Percentiles rank a stretch among this genome's conserved stretches.
These are phyloP conservation scores for Xylaria scruposa DNA, from an alignment of 495 filamentous ascomycete species.

Conservation along the genomic window DNA sequence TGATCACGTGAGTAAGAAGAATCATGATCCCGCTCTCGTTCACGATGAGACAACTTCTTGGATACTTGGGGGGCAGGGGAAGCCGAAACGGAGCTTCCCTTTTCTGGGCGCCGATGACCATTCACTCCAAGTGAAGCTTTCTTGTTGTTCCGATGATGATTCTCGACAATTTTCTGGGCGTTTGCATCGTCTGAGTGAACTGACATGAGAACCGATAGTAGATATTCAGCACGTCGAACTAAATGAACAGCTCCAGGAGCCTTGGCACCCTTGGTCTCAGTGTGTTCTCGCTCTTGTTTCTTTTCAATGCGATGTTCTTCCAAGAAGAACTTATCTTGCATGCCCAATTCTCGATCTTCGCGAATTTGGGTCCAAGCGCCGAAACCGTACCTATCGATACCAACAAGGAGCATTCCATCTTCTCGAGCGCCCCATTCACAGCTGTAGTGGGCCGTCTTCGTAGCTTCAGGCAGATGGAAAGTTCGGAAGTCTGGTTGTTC, in stretches of 20 bases:
- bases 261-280: constrained; percentile 78
- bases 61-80: constrained; percentile 61
- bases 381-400: constrained; percentile 90
- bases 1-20: constrained; percentile 51
- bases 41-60: constrained; percentile 50
- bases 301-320: constrained; percentile 98
- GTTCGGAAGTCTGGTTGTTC: constrained; percentile 68
- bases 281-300: constrained; percentile 86
- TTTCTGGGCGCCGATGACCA: constrained; percentile 57
- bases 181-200: constrained; percentile 71
- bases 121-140: constrained; percentile 55
- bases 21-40: constrained; percentile 47
- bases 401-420: constrained; percentile 96
- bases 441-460: constrained; percentile 83
- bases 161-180: constrained; percentile 83
- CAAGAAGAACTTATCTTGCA: constrained; percentile 92
- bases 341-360: constrained; percentile 84
- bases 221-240: constrained; percentile 91
- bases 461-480: constrained; percentile 90
- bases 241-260: constrained; percentile 96
- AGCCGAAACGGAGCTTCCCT: constrained; percentile 60
- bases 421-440: constrained; percentile 91
- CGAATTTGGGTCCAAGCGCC: constrained; percentile 93
- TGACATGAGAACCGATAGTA: constrained; percentile 88
- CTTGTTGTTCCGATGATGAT: constrained; percentile 87